Evolutionary conservation across 2,329 filamentous ascomycete genomes (phyloP), one percentile per base, ranked within the genome.

Genomic region (Fusarium pseudoanthophilum): DNA sequence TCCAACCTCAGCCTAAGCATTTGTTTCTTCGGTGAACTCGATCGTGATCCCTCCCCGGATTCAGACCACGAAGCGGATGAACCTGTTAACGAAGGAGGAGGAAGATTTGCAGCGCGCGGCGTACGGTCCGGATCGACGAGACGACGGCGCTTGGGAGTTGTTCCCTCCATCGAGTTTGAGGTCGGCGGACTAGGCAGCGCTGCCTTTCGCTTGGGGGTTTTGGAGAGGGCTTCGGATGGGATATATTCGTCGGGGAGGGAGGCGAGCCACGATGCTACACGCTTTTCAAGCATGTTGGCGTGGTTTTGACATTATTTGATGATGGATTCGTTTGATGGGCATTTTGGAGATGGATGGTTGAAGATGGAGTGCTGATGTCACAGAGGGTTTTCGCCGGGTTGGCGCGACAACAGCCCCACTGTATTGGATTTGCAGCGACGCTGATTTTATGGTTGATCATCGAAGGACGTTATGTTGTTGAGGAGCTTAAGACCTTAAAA

Each of bases 1-100:
- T 66, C 62, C 2, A 75, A 34, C 7, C 72, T 56, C 11, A 75
- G 24, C 7, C 57, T 48, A 0, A 75, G 40, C 52, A 75, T 60
- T 42, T 75, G 69, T 37, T 71, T 74, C 49, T 74, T 75, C 0
- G 69, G 73, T 5, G 72, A 75, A 14, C 40, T 60, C 20, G 72
- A 67, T 4, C 72, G 69, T 0, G 72, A 75, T 2, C 51, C 64
- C 20, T 69, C 58, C 3, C 64, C 67, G 0, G 58, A 64, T n/a
- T 69, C 67, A 32, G 58, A 64, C 67, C 64, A 64, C 6, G 67
- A 69, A n/a, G 61, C n/a, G 7, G 67, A 62, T 0, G 60, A 69
- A 13, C 51, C 28, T 2, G 36, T 40, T 3, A 58, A 69, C 13
- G 39, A 60, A 3, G 64, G 45, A 11, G 40, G 51, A 24, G 58